A percentile compares a stretch with the other conserved stretches of the same genome.
Conservation (phyloP, 169 alveolate genomes). For the Babesia caballi region DNA sequence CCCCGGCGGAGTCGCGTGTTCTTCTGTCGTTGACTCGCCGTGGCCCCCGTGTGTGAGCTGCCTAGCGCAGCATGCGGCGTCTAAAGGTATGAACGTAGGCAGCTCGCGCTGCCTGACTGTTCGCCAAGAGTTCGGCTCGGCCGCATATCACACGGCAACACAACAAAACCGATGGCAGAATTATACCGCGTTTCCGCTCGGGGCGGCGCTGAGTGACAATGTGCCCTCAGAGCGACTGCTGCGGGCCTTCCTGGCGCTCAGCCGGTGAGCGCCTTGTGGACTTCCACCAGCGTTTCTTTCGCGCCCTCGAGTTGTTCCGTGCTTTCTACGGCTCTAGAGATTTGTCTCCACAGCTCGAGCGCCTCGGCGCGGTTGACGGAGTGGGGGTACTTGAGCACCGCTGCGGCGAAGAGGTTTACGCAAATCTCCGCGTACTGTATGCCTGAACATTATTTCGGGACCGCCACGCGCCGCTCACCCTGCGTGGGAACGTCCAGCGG, state of each 20-base stretch:
- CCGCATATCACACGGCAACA: conserved; percentile 49
- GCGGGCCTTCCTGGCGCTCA: not conserved
- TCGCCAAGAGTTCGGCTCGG: conserved; percentile 73
- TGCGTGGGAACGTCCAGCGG: conserved; percentile 45
- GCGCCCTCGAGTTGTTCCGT: conserved; percentile 4
- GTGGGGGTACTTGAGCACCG: conserved; percentile 37
- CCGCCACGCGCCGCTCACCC: not conserved
- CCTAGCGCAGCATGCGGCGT: conserved; percentile 40
- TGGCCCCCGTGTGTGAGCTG: conserved; percentile 42
- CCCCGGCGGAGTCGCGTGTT: conserved; percentile 13
- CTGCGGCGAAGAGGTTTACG: conserved; percentile 38
- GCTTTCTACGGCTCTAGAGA: not conserved
- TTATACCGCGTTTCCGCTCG: not conserved
- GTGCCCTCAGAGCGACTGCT: not conserved
- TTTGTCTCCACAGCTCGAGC: not conserved
- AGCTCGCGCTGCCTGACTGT: not conserved
- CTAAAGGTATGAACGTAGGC: conserved; percentile 46
- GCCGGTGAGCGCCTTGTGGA: not conserved
- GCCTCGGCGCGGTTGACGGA: conserved; percentile 5
- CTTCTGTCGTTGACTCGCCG: conserved; percentile 12
- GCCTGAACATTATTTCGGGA: conserved; percentile 10
- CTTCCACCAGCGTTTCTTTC: conserved; percentile 2
- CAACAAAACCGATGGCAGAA: not conserved
- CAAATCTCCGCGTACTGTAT: conserved; percentile 56
- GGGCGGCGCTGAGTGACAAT: not conserved